phyloP scores from a whole-genome alignment of 1,139 yeast genomes.

The Magnusiomyces paraingens region DNA sequence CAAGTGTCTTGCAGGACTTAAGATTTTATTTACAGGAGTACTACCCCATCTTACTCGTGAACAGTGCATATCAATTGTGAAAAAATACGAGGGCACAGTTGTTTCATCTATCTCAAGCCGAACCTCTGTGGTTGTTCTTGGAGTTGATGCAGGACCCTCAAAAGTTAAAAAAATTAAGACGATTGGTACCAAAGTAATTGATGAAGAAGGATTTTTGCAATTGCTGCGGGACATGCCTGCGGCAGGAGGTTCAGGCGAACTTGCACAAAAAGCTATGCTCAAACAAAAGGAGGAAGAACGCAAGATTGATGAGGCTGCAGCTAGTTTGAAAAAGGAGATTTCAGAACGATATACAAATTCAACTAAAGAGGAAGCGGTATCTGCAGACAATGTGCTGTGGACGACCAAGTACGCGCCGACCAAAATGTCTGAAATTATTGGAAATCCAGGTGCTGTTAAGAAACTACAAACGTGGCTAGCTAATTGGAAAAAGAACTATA shows the following conservation, averaged over 20 bases:
- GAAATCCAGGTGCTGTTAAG: constrained; percentile 72
- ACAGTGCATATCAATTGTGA: constrained; percentile 68
- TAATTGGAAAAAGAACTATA: constrained; percentile 63
- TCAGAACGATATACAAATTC: constrained; percentile 26
- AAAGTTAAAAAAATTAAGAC: constrained; percentile 75
- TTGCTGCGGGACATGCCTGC: constrained; percentile 77
- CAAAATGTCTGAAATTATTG: constrained; percentile 70
- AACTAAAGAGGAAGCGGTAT: constrained; percentile 20
- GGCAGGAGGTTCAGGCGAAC: constrained; percentile 80
- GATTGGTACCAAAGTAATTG: constrained; percentile 69
- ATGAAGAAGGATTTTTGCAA: constrained; percentile 78
- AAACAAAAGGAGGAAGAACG: constrained; percentile 65
- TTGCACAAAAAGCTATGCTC: constrained; percentile 63
- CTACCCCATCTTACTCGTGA: constrained; percentile 74
- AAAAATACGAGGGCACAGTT: constrained; percentile 88
- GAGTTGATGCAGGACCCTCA: constrained; percentile 97
- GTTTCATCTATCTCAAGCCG: constrained; percentile 80
- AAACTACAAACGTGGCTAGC: constrained; percentile 66
- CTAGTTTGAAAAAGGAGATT: constrained; percentile 37
- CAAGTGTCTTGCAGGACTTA: constrained; percentile 77
- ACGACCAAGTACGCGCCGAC: constrained; percentile 90
- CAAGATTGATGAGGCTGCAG: constrained; percentile 43
- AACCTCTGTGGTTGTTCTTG: constrained; percentile 84
- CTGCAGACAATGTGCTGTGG: constrained; percentile 47
- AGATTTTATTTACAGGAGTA: constrained; percentile 90